Evolutionary conservation across 2,329 filamentous ascomycete genomes (phyloP).

Genomic region (Xylariaceae sp.): DNA sequence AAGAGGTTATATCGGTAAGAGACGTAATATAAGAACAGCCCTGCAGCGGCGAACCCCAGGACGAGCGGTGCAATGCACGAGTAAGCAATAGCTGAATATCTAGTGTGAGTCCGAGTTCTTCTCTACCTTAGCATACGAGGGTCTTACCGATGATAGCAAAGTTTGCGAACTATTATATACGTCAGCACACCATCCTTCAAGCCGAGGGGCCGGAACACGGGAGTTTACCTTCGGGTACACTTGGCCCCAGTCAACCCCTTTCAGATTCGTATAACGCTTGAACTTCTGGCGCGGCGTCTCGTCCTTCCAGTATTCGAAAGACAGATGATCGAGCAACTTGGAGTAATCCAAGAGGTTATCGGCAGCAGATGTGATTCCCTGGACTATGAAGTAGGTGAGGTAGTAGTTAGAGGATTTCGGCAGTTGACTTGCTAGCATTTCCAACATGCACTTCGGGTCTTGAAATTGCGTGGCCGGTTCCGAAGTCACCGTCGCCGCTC

Average conservation of each 20-base stretch:
- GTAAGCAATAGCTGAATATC: constrained; percentile 53
- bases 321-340: constrained; percentile 58
- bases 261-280: constrained; percentile 55
- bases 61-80: constrained; percentile 69
- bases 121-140: neutral
- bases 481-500: constrained; percentile 35
- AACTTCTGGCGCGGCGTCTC: constrained; percentile 69
- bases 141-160: constrained; percentile 32
- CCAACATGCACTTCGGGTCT: constrained; percentile 35
- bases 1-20: constrained; percentile 72
- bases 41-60: constrained; percentile 63
- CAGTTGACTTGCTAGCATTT: constrained; percentile 55
- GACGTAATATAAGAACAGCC: constrained; percentile 65
- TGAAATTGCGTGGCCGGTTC: constrained; percentile 25
- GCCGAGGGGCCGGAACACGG: neutral
- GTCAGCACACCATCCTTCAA: constrained; percentile 6
- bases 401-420: constrained; percentile 73
- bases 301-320: constrained; percentile 61
- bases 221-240: constrained; percentile 50
- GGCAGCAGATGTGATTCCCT: constrained; percentile 63
- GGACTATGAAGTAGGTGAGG: constrained; percentile 70
- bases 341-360: constrained; percentile 56
- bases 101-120: neutral
- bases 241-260: constrained; percentile 62
- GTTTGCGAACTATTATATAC: constrained; percentile 28